Evolutionary conservation across 208 protist genomes (phyloP).

Genomic region (Wallacemonas sp.): DNA sequence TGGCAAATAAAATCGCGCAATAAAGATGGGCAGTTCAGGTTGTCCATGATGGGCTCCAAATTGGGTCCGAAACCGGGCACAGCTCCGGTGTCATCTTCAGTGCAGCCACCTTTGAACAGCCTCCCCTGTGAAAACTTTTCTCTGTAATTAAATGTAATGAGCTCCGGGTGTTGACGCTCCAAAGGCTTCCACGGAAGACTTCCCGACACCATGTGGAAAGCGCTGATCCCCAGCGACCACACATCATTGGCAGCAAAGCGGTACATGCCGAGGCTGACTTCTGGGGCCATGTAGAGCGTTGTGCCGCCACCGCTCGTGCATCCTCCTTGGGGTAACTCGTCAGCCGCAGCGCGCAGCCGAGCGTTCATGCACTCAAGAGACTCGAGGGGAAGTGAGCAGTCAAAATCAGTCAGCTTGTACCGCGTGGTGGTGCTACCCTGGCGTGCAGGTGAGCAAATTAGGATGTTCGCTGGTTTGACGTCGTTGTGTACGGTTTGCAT

Average conservation of each 20-base stretch:
- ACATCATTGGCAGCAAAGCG: constrained; percentile 66
- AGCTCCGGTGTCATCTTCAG: not conserved
- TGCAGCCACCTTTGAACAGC: constrained; percentile 17
- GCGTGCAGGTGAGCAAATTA: constrained; percentile 34
- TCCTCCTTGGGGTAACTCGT: not conserved
- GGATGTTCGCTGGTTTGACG: constrained; percentile 84
- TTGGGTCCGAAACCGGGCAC: constrained; percentile 43
- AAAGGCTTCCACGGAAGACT: constrained; percentile 64
- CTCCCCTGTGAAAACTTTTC: constrained; percentile 34
- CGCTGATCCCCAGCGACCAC: constrained; percentile 81
- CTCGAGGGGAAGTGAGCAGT: constrained; percentile 6
- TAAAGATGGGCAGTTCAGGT: constrained; percentile 27
- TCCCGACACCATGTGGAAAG: constrained; percentile 70
- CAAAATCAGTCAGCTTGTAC: constrained; percentile 73
- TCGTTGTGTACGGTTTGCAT: constrained; percentile 71
- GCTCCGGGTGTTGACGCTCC: constrained; percentile 55
- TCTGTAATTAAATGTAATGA: constrained; percentile 65
- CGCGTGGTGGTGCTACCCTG: not conserved
- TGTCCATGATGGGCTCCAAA: constrained; percentile 5
- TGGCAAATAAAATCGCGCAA: constrained; percentile 54
- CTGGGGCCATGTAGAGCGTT: constrained; percentile 75
- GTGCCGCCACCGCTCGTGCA: constrained; percentile 34
- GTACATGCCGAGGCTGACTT: constrained; percentile 62
- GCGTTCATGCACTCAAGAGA: not conserved
- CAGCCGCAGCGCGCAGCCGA: not conserved